These are phyloP conservation scores for Ogataea paradorogensis DNA, from an alignment of 805 yeast species.

Conservation along the genomic window DNA sequence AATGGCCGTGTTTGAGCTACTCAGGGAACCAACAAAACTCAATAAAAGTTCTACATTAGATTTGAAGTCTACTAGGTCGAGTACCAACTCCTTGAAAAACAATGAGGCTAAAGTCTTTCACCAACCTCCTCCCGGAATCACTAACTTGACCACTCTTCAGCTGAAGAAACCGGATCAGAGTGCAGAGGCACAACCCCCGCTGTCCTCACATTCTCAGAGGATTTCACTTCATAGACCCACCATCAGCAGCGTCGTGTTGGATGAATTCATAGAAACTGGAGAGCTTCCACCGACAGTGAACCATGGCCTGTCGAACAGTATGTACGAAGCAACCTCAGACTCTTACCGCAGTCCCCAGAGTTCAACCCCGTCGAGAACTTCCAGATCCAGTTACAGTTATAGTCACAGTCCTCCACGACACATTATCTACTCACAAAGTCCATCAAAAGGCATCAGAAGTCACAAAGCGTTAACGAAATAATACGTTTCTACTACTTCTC, in stretches of 20 bases:
- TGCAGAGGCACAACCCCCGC: not conserved
- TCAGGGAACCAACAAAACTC: not conserved
- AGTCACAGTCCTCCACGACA: constrained; percentile 7
- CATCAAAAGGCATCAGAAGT: not conserved
- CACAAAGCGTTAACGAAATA: not conserved
- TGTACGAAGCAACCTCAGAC: constrained; percentile 1
- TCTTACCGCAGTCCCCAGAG: not conserved
- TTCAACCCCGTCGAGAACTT: not conserved
- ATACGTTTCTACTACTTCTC: not conserved
- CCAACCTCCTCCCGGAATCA: constrained; percentile 1
- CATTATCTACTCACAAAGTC: constrained; percentile 1
- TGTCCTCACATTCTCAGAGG: not conserved
- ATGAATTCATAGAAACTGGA: constrained; percentile 28
- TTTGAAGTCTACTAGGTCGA: constrained; percentile 1
- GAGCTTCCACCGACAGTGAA: constrained; percentile 6
- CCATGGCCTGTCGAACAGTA: not conserved
- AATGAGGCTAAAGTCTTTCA: not conserved
- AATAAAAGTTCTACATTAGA: not conserved
- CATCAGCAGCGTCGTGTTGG: constrained; percentile 25
- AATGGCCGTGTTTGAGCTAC: constrained; percentile 5
- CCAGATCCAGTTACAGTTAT: constrained; percentile 7
- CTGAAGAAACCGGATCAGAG: not conserved
- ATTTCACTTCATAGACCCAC: constrained; percentile 20
- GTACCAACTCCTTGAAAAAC: not conserved
- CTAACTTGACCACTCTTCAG: constrained; percentile 1